Base-by-base conservation (phyloP, 1,284 basidiomycete species). In the Moesziomyces aphidis region DNA sequence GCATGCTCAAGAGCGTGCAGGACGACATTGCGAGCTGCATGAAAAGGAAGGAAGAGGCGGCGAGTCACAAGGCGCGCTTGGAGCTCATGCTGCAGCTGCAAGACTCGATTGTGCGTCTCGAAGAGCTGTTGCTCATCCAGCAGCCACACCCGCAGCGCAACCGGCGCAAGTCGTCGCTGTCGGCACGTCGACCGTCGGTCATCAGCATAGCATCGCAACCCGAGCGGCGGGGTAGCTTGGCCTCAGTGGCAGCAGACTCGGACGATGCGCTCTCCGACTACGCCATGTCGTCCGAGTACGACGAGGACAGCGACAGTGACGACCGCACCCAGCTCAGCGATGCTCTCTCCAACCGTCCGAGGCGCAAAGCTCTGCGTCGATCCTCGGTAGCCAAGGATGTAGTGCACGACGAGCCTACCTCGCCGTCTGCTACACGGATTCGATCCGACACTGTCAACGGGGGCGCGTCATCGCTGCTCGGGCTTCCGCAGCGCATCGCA, bases 1-100 rank as follows among this genome's bases (percentile, higher is more conserved):
- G 59, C 31, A 86, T 87, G 59, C 91, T 95, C 83, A 88, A 89
- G 44, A 89, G 89, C 17, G 91, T 97, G 36, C 89, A 93, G 76
- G 88, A 87, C 13, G 94, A 93, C 78, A 87, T 97, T 6, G 89
- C 89, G 57, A 89, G 90, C 91, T 44, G 87, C 87, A 47, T 86
- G 97, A 47, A 87, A 94, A 55, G 93, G 93, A 79, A 91, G 93
- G 86, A 94, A 94, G 88, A 93, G 91, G 61, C 43, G 28, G 50
- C 39, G 3, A 60, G 51, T 26, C 55, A 55, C 5, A 78, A 94
- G 92, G 90, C 91, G 0, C 86, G 93, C 52, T 87, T 96, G 7
- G 92, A 94, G 75, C 87, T 94, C 9, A 88, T 96, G 15, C 89
- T 95, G 76, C 93, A 93, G 84, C 90, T 96, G 50, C 94, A 93